Base-by-base conservation (phyloP, 768 basidiomycete species). In the Coprinopsis sp. region DNA sequence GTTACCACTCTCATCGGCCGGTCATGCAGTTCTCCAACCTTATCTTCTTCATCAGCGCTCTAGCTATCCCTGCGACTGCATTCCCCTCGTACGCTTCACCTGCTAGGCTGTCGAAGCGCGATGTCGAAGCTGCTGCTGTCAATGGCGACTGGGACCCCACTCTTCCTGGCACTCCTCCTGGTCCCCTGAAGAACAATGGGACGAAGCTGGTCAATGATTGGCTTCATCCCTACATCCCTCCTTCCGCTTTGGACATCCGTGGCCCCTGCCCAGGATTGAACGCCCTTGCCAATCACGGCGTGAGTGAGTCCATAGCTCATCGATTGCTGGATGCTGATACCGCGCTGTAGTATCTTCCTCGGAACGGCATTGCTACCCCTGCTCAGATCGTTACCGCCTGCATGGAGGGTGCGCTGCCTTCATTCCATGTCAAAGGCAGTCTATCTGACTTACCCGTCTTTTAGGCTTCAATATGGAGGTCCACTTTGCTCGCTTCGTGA, bases 231-330 rank as follows among this genome's bases (percentile, higher is more conserved):
- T 55, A 49, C 45, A 47, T n/a, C 25, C 43, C 54, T 10, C 39
- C 38, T 3, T 22, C 21, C 4, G 46, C 45, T 5, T 44, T 36
- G 1, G 56, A 53, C 19, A 47, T 53, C 33, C 46, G 55, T 10
- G 55, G 55, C 10, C 55, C 55, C 14, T 56, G 55, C 25, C 55
- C 55, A n/a, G 55, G 55, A 12, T 38, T 56, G n/a, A 56, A 56
- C 23, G 53, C 52, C 7, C 51, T 56, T 13, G 55, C 55, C 16
- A 45, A 40, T 23, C 54, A 55, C 36, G 54, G 54, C 25, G 54
- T 55, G 39, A 22, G 46, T 47, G 13, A 13, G 11, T n/a, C 28
- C 19, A 19, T 25, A 11, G 14, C 30, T 4, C 18, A 6, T 46
- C n/a, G 10, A 30, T 14, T 5, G 14, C 21, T 33, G 25, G 12